Evolutionary conservation across 2,329 filamentous ascomycete genomes (phyloP), one percentile per base, ranked within the genome.

Genomic region (Fusarium guadeloupense): DNA sequence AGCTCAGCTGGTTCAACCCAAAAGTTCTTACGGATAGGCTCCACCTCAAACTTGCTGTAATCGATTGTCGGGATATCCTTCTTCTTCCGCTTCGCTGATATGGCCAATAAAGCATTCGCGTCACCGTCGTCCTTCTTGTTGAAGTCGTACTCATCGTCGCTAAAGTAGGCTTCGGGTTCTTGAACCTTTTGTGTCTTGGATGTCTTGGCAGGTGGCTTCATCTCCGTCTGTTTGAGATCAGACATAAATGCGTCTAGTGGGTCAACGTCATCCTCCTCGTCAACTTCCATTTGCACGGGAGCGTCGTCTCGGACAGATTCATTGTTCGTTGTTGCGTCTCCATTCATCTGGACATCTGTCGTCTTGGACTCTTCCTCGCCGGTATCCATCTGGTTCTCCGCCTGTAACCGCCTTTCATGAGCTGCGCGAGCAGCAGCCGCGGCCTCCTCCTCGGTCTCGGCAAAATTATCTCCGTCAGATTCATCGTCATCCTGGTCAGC

Each of bases 231-330:
- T 49, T 83, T 81, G 14, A 87, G 81, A 58, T 84, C 86, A 46
- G 88, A 89, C 95, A 99, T 99, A 79, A 96, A 99, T n/a, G 93
- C 94, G 78, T 99, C 95, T 31, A 99, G 81, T 8, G 95, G 92
- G 74, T 99, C 95, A 30, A 95, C 78, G 39, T 93, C 91, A 49
- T 92, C 88, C 51, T 87, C 49, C 40, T 73, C 77, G 64, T 87
- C 86, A 55, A 86, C 77, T 23, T 87, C 81, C 85, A 88, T 89
- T 28, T 77, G 71, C 28, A 83, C 81, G 37, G 62, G 31, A 44
- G 68, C 26, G 19, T 69, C 54, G 3, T 64, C 50, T 13, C 64
- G 67, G 16, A 68, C 61, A 13, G 51, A 14, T 23, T 65, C 48
- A 9, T 66, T 67, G 38, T 75, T 72, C 9, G 60, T 57, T 43